A percentile compares a stretch with the other conserved stretches of the same genome.
Conservation (phyloP, 2,329 filamentous ascomycete species). For the Trichoderma citrinoviride region DNA sequence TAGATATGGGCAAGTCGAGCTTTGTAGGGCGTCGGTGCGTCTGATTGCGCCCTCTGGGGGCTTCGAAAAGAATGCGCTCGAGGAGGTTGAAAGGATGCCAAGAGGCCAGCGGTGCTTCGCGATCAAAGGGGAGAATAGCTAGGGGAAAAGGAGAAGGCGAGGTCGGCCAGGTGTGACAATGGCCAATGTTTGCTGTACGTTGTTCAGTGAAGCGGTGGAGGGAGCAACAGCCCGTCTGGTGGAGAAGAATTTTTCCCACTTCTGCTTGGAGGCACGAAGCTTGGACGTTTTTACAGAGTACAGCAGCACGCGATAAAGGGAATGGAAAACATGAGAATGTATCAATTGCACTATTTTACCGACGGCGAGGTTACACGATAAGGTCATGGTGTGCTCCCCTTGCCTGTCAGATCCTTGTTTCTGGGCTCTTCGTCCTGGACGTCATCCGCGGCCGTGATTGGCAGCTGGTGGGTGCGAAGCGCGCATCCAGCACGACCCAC, state of each 20-base stretch:
- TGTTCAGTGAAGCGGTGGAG: slow-evolving; percentile 15
- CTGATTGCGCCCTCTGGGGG: slow-evolving; percentile 5
- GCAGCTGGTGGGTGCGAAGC: background rate
- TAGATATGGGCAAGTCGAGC: background rate
- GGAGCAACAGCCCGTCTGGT: slow-evolving; percentile 2
- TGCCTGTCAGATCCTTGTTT: background rate
- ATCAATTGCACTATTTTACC: background rate
- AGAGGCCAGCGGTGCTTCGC: background rate
- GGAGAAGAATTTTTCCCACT: slow-evolving; percentile 2
- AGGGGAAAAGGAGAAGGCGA: slow-evolving; percentile 11
- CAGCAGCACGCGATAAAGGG: background rate
- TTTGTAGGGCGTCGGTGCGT: background rate
- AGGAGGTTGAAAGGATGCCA: background rate
- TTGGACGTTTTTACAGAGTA: background rate
- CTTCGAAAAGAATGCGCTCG: background rate
- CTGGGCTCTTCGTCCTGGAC: background rate
- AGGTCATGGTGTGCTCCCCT: background rate
- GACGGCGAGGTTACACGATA: background rate
- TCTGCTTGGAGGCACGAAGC: background rate
- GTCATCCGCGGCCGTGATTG: slow-evolving; percentile 15
- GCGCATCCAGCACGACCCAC: background rate
- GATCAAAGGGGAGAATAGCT: background rate
- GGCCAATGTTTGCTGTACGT: background rate
- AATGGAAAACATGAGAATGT: background rate
- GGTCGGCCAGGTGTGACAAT: background rate